A percentile compares a stretch with the other conserved stretches of the same genome.
phyloP scores from a whole-genome alignment of 1,284 basidiomycete species.

The Malassezia sp. region DNA sequence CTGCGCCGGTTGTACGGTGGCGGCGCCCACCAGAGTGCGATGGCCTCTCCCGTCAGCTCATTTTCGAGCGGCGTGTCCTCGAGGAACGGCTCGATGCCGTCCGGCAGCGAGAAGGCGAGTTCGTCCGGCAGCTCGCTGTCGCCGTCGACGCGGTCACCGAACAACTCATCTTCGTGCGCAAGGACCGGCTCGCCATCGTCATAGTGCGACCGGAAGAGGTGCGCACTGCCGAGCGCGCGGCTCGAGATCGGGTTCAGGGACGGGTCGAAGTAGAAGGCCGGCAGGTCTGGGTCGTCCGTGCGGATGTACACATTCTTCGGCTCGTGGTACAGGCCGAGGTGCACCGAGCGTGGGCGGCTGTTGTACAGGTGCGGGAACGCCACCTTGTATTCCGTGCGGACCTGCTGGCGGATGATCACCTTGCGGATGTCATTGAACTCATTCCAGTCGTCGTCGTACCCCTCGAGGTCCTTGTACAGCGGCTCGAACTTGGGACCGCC shows the following conservation, averaged over 20 bases:
- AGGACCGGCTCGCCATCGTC: conserved; percentile 48
- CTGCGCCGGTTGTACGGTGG: conserved; percentile 88
- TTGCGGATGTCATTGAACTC: conserved; percentile 99
- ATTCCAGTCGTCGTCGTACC: conserved; percentile 98
- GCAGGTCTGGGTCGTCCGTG: conserved; percentile 94
- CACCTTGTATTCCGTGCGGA: conserved; percentile 97
- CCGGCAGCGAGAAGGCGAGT: conserved; percentile 78
- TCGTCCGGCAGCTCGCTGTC: conserved; percentile 51
- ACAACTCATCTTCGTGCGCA: conserved; percentile 80
- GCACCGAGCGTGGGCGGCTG: conserved; percentile 87
- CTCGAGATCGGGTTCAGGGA: conserved; percentile 62
- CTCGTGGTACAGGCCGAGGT: conserved; percentile 78
- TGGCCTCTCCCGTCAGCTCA: conserved; percentile 87
- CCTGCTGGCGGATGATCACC: conserved; percentile 96
- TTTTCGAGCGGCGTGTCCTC: conserved; percentile 70
- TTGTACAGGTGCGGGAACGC: conserved; percentile 99
- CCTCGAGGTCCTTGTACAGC: conserved; percentile 72
- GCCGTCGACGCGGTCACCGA: conserved; percentile 66
- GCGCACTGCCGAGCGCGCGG: conserved; percentile 24
- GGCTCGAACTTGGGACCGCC: conserved; percentile 83
- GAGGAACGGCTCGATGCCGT: conserved; percentile 71
- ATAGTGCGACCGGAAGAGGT: conserved; percentile 30
- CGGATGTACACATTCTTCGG: conserved; percentile 98
- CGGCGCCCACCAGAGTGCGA: conserved; percentile 96
- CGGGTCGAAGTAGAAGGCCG: conserved; percentile 99